Evolutionary conservation across 1,139 yeast genomes (phyloP), one percentile per base, ranked within the genome.

Genomic region (Candida sanyaensis): DNA sequence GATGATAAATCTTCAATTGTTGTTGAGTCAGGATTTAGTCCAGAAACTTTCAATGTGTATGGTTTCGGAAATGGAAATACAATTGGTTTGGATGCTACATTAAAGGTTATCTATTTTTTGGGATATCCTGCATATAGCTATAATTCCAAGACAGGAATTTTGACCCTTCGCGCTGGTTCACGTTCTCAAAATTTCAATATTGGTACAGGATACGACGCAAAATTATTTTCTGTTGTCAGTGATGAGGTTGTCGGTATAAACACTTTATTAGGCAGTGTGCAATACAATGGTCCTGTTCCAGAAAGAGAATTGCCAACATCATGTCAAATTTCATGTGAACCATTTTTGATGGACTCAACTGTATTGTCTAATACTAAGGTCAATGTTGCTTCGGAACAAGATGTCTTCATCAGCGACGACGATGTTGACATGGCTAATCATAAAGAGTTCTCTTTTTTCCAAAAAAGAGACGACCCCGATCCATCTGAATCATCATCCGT

Each of bases 1-100:
- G 33, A 37, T 32, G 9, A 8, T 6, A 5, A 21, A n/a, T 37
- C 41, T 23, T 37, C 41, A 8, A 21, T 37, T 7, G 30, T 37
- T 21, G 29, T 29, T 7, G 9, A 37, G 17, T 36, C 41, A 2
- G 28, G 9, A 26, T 6, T 8, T 8, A 6, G 28, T 8, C 28
- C 28, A 6, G 8, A 37, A 26, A 37, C 41, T 13, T 37, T 58
- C 48, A 57, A 50, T 2, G 69, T 67, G 27, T 62, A 60, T 23
- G 71, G 71, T 29, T 67, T 59, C 44, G 72, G 72, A 45, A 54
- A 54, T 42, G 64, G 66, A 6, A 67, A 67, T 46, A 43, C 48
- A 11, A 55, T 67, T 44, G 64, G 61, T 34, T 37, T 64, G 24
- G 51, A 49, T 39, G 21, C 51, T 21, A 46, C 63, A 8, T 13